Conservation (phyloP, 192 early-diverging fungal species). For the Geranomyces michiganensis region DNA sequence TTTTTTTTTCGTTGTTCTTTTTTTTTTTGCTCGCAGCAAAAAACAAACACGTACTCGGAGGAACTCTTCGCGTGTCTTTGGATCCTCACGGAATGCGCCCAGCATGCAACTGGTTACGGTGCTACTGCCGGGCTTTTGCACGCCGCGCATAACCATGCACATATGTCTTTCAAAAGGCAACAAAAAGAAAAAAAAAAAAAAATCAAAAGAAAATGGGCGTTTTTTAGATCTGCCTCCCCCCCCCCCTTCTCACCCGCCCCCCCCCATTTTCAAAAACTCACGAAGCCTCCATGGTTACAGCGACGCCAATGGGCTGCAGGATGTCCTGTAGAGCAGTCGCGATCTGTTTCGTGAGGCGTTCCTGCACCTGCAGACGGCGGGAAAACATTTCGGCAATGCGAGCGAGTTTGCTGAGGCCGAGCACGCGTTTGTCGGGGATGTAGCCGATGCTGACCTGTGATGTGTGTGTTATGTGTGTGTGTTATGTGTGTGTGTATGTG, state of each 20-base stretch:
- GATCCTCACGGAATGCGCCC: constrained; percentile 87
- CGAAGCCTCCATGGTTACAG: constrained; percentile 95
- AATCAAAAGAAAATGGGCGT: not conserved
- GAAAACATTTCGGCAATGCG: constrained; percentile 98
- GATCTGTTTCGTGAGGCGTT: constrained; percentile 97
- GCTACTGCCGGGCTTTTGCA: constrained; percentile 93
- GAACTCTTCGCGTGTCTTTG: constrained; percentile 96
- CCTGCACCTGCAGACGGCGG: constrained; percentile 94
- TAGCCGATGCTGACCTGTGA: constrained; percentile 89
- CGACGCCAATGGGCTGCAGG: constrained; percentile 93
- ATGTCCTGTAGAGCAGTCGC: constrained; percentile 88
- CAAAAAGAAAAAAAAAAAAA: not conserved
- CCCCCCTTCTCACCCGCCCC: too few species aligned
- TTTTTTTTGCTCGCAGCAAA: too few species aligned
- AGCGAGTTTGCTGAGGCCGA: constrained; percentile 96
- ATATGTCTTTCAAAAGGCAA: constrained; percentile 73
- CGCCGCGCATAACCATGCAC: constrained; percentile 98
- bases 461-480: too few species aligned
- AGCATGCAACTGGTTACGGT: constrained; percentile 96
- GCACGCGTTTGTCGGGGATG: constrained; percentile 91
- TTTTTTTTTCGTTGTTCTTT: too few species aligned
- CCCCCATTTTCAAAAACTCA: too few species aligned
- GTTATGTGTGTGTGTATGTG: too few species aligned
- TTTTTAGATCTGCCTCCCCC: constrained; percentile 3
- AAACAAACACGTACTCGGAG: constrained; percentile 61